Percentiles rank a stretch among this genome's conserved stretches.
Conservation (phyloP, 2,329 filamentous ascomycete species). For the Aureobasidium melanogenum region DNA sequence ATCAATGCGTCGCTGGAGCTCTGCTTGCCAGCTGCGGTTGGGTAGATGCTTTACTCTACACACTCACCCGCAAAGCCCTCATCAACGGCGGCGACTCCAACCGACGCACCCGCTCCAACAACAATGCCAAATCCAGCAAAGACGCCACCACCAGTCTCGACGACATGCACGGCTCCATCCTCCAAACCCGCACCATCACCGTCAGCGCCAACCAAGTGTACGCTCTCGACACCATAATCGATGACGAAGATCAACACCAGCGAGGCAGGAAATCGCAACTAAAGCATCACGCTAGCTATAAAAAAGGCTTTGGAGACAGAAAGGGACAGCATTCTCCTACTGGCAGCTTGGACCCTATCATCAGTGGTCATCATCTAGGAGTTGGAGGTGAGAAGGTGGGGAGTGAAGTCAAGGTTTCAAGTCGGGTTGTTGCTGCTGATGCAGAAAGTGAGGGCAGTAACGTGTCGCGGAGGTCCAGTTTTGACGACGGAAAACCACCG, state of each 20-base stretch:
- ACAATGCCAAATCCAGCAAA: constrained; percentile 13
- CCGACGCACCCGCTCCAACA: neutral
- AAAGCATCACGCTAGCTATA: neutral
- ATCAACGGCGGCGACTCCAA: constrained; percentile 15
- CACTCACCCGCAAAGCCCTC: constrained; percentile 41
- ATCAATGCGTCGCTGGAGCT: constrained; percentile 44
- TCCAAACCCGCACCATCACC: constrained; percentile 22
- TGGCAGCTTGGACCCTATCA: constrained; percentile 16
- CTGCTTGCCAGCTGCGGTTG: constrained; percentile 52
- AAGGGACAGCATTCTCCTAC: constrained; percentile 9
- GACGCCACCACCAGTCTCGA: neutral
- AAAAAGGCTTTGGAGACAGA: neutral
- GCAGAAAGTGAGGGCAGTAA: neutral
- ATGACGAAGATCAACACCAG: neutral
- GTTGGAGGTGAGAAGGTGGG: neutral
- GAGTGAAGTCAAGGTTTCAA: neutral
- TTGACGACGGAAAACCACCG: neutral
- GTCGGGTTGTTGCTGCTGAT: too few species aligned
- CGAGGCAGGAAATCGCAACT: neutral
- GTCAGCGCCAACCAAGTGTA: constrained; percentile 13
- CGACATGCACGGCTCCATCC: constrained; percentile 18
- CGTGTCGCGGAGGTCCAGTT: neutral
- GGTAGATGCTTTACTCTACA: constrained; percentile 51
- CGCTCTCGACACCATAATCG: neutral
- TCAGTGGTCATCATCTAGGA: neutral